Evolutionary conservation across 179 eudicot genomes (phyloP).

Genomic region (Beta corolliflora): DNA sequence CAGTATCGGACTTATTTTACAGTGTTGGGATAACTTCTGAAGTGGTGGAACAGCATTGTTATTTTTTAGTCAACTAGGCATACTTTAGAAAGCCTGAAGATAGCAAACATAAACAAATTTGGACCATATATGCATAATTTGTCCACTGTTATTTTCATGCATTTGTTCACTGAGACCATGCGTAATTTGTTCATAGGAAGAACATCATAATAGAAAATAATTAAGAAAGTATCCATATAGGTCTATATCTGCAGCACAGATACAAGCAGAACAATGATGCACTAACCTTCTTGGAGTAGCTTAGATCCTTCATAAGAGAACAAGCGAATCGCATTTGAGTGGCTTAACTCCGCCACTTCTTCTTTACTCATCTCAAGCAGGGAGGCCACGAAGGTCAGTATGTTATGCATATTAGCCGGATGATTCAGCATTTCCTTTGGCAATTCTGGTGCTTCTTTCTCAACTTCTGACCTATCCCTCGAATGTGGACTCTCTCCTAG

Average conservation of each 20-base stretch:
- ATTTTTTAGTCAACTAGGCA: not conserved
- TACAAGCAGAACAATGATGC: not conserved
- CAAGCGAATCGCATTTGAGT: conserved; percentile 60
- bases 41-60: not conserved
- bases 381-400: conserved; percentile 77
- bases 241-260: not conserved
- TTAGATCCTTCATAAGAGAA: conserved; percentile 89
- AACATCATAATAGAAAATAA: not conserved
- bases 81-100: too few species aligned
- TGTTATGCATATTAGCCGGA: conserved; percentile 79
- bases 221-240: not conserved
- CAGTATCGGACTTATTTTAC: too few species aligned
- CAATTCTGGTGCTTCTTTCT: conserved; percentile 30
- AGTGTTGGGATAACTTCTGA: too few species aligned
- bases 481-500: conserved; percentile 31
- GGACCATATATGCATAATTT: not conserved
- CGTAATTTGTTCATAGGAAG: not conserved
- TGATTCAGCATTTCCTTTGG: conserved; percentile 68
- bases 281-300: conserved; percentile 37
- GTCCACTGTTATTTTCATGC: not conserved
- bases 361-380: conserved; percentile 73
- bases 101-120: too few species aligned
- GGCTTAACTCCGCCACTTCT: conserved; percentile 75
- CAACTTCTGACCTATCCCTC: conserved; percentile 21
- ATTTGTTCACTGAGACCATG: not conserved